These are phyloP conservation scores for Ichthyophthirius multifiliis DNA, from an alignment of 169 alveolate species.

Conservation along the genomic window DNA sequence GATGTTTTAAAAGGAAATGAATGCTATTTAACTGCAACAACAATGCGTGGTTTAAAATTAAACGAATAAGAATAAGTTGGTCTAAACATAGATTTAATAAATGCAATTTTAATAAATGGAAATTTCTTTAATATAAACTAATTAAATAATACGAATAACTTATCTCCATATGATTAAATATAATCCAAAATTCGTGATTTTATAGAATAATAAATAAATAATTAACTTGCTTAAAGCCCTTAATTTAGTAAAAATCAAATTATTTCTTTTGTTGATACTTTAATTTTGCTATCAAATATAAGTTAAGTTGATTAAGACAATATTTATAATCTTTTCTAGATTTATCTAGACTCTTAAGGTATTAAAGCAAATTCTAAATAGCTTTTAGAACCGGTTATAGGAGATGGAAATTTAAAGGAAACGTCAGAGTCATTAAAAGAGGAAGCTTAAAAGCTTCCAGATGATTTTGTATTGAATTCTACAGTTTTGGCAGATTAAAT, in stretches of 20 bases:
- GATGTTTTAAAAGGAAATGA: constrained; percentile 53
- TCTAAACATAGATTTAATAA: constrained; percentile 10
- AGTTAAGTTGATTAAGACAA: too few relatives aligned
- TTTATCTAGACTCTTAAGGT: not conserved
- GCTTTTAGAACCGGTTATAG: not conserved
- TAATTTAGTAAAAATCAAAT: too few relatives aligned
- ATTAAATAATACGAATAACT: not conserved
- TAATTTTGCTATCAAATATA: too few relatives aligned
- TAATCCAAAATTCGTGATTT: too few relatives aligned
- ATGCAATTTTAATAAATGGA: not conserved
- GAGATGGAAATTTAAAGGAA: not conserved
- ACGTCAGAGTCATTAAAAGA: not conserved
- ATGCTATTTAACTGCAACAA: constrained; percentile 53
- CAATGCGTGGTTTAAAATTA: constrained; percentile 49
- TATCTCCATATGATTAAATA: too few relatives aligned
- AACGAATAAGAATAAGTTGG: constrained; percentile 10
- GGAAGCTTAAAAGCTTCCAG: not conserved
- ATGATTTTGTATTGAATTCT: not conserved
- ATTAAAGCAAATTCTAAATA: not conserved
- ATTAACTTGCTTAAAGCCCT: not conserved
- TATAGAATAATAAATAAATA: too few relatives aligned
- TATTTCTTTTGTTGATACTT: too few relatives aligned
- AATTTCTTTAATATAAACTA: not conserved
- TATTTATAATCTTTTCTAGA: not conserved
- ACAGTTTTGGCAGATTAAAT: not conserved